Base-by-base conservation (phyloP, 371 early-diverging fungal species). In the Mortierella polycephala region DNA sequence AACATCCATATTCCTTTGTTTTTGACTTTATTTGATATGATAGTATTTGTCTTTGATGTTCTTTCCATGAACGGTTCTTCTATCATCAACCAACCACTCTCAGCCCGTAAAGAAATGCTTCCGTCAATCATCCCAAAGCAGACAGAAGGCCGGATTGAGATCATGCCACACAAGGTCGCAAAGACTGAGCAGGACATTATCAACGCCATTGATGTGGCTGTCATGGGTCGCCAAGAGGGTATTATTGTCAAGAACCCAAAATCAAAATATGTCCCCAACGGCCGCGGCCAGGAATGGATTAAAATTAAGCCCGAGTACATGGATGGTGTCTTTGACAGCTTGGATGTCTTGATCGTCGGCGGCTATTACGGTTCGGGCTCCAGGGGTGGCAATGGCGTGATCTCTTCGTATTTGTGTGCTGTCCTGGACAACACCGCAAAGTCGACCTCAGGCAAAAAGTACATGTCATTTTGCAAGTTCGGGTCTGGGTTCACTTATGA, bases 261-360 rank as follows among this genome's bases (percentile, higher is more conserved):
- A 7, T 85, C 89, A 0, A 45, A 55, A 0, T 94, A 94, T 82
- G 58, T 81, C 9, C 83, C 89, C 5, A 86, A 86, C 49, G 86
- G 84, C 49, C 82, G 90, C 30, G 77, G 82, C 39, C 72, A 83
- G 23, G 77, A 83, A n/a, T 95, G 95, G 94, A 57, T 94, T 21
- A 95, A 95, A 62, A 69, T 92, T 30, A 94, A 94, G 64, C 91
- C 95, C 0, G 92, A 91, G 30, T 94, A 92, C 63, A 83, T 93
- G 39, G 90, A 91, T 57, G 70, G 82, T 1, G 76, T 93, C 10
- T 83, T 83, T 13, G 93, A 95, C 39, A 89, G 88, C 57, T 76
- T 92, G 47, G 94, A 95, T 80, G 75, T 95, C 13, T 63, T 95
- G 10, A 69, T 95, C 0, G 86, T 95, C 51, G 95, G 92, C 65